Evolutionary conservation across 768 basidiomycete genomes (phyloP).

Genomic region (Leccinum longicurvipes): DNA sequence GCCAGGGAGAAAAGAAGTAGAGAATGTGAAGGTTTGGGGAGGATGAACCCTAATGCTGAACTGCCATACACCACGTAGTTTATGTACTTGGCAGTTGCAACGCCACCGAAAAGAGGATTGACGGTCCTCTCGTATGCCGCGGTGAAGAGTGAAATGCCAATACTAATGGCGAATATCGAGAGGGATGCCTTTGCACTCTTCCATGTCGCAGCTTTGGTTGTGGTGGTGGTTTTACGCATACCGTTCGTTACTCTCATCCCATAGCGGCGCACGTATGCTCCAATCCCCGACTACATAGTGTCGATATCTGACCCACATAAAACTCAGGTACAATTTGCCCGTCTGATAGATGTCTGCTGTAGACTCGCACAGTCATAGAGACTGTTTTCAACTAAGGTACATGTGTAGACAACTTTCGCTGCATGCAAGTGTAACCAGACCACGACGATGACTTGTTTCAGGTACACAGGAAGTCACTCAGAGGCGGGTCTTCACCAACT

Average conservation of each 20-base stretch:
- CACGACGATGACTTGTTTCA: too few species aligned
- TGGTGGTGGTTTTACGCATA: slow-evolving; percentile 4
- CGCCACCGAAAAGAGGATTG: slow-evolving; percentile 65
- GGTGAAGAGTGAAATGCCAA: slow-evolving; percentile 51
- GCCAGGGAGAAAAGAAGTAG: slow-evolving; percentile 34
- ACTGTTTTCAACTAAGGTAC: too few species aligned
- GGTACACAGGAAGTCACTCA: too few species aligned
- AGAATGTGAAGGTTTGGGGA: slow-evolving; percentile 28
- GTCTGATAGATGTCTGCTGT: too few species aligned
- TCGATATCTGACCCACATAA: too few species aligned
- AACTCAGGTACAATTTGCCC: too few species aligned
- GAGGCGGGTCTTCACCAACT: too few species aligned
- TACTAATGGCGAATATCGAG: slow-evolving; percentile 26
- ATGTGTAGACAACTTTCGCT: too few species aligned
- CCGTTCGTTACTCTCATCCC: too few species aligned
- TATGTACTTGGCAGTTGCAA: slow-evolving; percentile 51
- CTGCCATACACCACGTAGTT: slow-evolving; percentile 37
- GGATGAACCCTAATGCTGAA: slow-evolving; percentile 33
- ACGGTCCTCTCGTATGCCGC: slow-evolving; percentile 62
- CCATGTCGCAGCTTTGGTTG: slow-evolving; percentile 8
- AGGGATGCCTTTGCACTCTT: slow-evolving; percentile 16
- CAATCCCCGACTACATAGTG: not conserved
- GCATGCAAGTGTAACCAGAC: too few species aligned
- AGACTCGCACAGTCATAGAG: too few species aligned
- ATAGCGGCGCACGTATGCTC: too few species aligned